Evolutionary conservation across 2,329 filamentous ascomycete species (phyloP).

Genomic region (Colletotrichum zoysiae): DNA sequence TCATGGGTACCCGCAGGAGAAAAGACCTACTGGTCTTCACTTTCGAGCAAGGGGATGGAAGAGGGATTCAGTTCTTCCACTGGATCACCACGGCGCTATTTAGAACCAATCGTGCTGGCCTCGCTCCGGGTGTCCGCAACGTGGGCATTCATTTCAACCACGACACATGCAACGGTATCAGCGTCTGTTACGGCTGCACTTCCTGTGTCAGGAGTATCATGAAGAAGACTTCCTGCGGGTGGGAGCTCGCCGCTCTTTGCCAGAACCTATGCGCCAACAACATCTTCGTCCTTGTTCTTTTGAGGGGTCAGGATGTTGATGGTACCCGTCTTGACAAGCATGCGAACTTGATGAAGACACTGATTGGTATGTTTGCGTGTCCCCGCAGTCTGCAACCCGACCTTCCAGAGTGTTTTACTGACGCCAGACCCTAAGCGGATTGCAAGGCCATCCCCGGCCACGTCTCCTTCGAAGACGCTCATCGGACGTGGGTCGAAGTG

Average conservation of each 20-base stretch:
- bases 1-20: not conserved
- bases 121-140: not conserved
- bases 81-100: not conserved
- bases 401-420: not conserved
- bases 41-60: rapidly evolving
- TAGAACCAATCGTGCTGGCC: rapidly evolving
- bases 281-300: slow-evolving; percentile 2
- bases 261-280: not conserved
- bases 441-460: not conserved
- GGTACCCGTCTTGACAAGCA: not conserved
- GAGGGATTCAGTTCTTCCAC: no score
- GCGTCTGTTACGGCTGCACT: not conserved
- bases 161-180: no score
- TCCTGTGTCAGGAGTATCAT: rapidly evolving
- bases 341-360: not conserved
- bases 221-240: not conserved
- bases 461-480: not conserved
- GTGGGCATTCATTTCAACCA: not conserved
- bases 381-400: no score
- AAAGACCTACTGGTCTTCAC: slow-evolving; percentile 3
- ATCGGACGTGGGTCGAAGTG: not conserved
- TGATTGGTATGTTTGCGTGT: not conserved
- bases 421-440: not conserved
- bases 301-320: not conserved
- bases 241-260: not conserved